Percentiles rank a stretch among this genome's conserved stretches.
These are phyloP conservation scores for Calycina marina DNA, from an alignment of 2,329 filamentous ascomycete genomes.

Conservation along the genomic window DNA sequence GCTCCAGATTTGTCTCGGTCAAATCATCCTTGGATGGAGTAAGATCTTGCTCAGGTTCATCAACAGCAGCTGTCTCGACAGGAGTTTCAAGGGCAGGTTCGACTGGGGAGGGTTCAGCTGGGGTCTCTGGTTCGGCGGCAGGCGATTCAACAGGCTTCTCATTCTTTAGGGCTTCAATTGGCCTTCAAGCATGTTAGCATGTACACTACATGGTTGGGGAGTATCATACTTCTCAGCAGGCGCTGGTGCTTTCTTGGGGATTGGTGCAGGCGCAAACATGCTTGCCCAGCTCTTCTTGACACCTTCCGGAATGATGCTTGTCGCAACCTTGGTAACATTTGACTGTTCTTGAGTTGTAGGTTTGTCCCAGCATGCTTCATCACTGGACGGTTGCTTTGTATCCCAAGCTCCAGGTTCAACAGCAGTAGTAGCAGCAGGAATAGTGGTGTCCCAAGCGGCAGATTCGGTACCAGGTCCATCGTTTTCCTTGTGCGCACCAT, in stretches of 20 bases:
- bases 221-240: slow-evolving; percentile 20
- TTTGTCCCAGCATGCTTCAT: slow-evolving; percentile 22
- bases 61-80: slow-evolving; percentile 13
- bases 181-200: slow-evolving; percentile 14
- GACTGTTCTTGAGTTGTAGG: slow-evolving; percentile 24
- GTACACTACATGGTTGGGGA: slow-evolving; percentile 7
- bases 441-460: slow-evolving; percentile 39
- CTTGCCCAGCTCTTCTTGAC: slow-evolving; percentile 57
- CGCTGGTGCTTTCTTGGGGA: slow-evolving; percentile 34
- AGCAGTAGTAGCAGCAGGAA: slow-evolving; percentile 26
- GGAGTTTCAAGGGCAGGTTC: slow-evolving; percentile 24
- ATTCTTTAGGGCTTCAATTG: slow-evolving; percentile 24
- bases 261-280: slow-evolving; percentile 49
- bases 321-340: slow-evolving; percentile 23
- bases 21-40: slow-evolving; percentile 67
- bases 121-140: slow-evolving; percentile 23
- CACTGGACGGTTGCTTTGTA: slow-evolving; percentile 20
- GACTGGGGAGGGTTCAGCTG: slow-evolving; percentile 23
- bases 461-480: slow-evolving; percentile 51
- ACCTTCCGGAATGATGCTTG: slow-evolving; percentile 25
- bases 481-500: slow-evolving; percentile 46
- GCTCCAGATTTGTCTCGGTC: slow-evolving; percentile 84
- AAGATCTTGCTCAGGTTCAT: slow-evolving; percentile 34
- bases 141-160: slow-evolving; percentile 32
- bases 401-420: slow-evolving; percentile 27